Base-by-base conservation (phyloP, 208 protist species). In the Acanthamoeba lenticulata region DNA sequence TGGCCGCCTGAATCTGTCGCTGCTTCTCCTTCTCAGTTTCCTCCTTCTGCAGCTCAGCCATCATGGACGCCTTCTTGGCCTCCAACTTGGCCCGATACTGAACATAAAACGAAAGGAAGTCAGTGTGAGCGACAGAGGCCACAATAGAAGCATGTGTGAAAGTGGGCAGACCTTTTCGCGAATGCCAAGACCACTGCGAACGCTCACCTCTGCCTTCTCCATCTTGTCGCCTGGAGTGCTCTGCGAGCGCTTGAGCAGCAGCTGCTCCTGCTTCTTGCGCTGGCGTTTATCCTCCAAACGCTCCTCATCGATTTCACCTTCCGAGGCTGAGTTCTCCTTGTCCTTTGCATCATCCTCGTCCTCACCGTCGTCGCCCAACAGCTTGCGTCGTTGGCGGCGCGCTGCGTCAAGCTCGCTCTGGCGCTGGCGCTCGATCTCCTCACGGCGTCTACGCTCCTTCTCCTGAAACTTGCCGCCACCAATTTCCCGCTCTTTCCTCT, bases 401-500 rank as follows among this genome's bases (percentile, higher is more conserved):
- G 13, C 32, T 17, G 45, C 34, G 9, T 44, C 72, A 19, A 83
- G 72, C 21, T 83, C 72, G 6, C 21, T 72, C 29, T 72, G 62
- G n/a, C 62, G 72, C 40, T n/a, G 44, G 21, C 72, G 72, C 27
- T 49, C 40, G 6, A 29, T 19, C 34, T 52, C 40, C 29, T 83
- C 72, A 2, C 29, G 0, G 21, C 27, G 11, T 38, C 21, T 83
- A 2, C 72, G 44, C 29, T 83, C 40, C 36, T 83, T 83, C 38
- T 42, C 72, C 11, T 83, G 72, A n/a, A 52, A 83, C 19, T 52
- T 44, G 11, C 72, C 72, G 9, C 72, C 72, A 1, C 72, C 72
- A 34, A 83, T 65, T 47, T 90, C 57, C 34, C 83, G 60, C 32
- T 88, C 49, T 38, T 88, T 90, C 36, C 40, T 90, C 57, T 42